These are phyloP conservation scores for Lipomyces kockii DNA, from an alignment of 805 yeast genomes.

Conservation along the genomic window DNA sequence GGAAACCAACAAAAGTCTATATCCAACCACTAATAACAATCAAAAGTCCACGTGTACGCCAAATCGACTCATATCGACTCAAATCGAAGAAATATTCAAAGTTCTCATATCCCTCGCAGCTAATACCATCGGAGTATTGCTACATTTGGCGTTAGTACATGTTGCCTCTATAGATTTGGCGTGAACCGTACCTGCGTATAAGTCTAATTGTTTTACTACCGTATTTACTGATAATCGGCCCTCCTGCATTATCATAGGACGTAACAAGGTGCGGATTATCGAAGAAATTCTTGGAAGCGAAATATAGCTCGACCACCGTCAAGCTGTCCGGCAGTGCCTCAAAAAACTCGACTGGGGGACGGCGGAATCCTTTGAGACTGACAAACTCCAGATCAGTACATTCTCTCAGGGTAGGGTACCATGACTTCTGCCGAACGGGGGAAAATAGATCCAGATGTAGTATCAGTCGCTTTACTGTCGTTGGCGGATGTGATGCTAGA, in stretches of 20 bases:
- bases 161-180: neutral
- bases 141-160: neutral
- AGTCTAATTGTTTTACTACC: slow-evolving; percentile 21
- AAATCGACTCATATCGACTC: neutral
- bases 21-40: neutral
- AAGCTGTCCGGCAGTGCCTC: slow-evolving; percentile 22
- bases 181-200: slow-evolving; percentile 14
- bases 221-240: slow-evolving; percentile 18
- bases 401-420: slow-evolving; percentile 28
- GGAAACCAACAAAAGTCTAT: neutral
- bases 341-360: slow-evolving; percentile 31
- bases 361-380: slow-evolving; percentile 31
- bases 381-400: slow-evolving; percentile 22
- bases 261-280: neutral
- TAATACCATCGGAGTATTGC: neutral
- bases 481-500: slow-evolving; percentile 31
- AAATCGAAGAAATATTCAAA: neutral
- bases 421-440: slow-evolving; percentile 32
- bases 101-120: neutral
- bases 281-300: slow-evolving; percentile 15
- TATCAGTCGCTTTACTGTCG: slow-evolving; percentile 12
- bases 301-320: slow-evolving; percentile 25
- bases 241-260: slow-evolving; percentile 2
- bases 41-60: neutral
- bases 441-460: slow-evolving; percentile 25